phyloP scores from a whole-genome alignment of 148 eudicot genomes.

The Dysphania ambrosioides region DNA sequence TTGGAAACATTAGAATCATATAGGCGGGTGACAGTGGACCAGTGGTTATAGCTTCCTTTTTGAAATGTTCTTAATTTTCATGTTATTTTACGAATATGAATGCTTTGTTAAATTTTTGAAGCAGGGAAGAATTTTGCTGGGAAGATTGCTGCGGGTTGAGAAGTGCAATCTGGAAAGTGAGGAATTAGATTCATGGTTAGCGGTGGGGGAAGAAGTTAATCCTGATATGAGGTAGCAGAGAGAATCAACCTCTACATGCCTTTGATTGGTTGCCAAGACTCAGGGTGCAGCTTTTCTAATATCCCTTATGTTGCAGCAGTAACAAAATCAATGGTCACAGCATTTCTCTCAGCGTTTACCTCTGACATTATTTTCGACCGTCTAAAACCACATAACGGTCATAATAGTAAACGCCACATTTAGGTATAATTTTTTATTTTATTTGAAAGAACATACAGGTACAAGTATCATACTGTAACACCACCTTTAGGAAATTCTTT shows the following conservation, averaged over 20 bases:
- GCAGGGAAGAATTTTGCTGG: conserved; percentile 86
- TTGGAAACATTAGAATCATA: conserved; percentile 85
- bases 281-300: neutral
- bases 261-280: neutral
- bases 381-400: neutral
- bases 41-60: conserved; percentile 18
- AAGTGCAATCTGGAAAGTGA: conserved; percentile 18
- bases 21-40: conserved; percentile 76
- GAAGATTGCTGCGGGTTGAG: conserved; percentile 59
- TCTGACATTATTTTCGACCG: neutral
- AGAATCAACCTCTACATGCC: neutral
- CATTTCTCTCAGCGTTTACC: too few species aligned
- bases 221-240: conserved; percentile 31
- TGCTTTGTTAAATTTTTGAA: conserved; percentile 11
- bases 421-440: too few species aligned
- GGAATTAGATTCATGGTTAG: conserved; percentile 44
- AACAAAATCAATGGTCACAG: neutral
- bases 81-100: neutral
- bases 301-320: neutral
- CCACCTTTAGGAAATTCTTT: too few species aligned
- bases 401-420: too few species aligned
- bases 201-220: conserved; percentile 65
- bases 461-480: too few species aligned
- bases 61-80: neutral
- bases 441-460: too few species aligned